Conservation (phyloP, 768 basidiomycete species). For the Coprinopsis marcescibilis region DNA sequence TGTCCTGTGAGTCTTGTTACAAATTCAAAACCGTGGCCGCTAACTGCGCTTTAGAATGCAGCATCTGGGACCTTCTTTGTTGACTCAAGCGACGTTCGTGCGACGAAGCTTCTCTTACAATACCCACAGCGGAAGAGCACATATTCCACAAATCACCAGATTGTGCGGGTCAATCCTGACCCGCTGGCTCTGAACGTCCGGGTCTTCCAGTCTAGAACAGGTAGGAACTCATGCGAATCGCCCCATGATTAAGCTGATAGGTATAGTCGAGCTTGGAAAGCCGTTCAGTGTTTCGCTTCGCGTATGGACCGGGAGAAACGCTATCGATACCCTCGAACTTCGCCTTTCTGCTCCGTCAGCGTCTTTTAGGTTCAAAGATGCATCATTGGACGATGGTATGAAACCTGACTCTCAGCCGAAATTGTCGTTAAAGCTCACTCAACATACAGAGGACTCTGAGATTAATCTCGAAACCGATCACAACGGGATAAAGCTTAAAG, state of each 20-base stretch:
- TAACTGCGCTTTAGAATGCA: constrained; percentile 45
- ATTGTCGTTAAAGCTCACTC: not conserved
- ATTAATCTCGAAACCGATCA: constrained; percentile 32
- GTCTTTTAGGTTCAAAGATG: constrained; percentile 41
- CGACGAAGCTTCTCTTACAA: constrained; percentile 61
- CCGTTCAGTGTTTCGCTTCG: constrained; percentile 47
- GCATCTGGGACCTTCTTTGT: constrained; percentile 63
- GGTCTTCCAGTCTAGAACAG: constrained; percentile 51
- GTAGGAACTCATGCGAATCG: constrained; percentile 23
- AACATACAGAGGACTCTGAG: constrained; percentile 12
- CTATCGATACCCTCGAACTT: constrained; percentile 47
- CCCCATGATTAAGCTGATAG: not conserved
- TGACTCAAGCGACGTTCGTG: constrained; percentile 60
- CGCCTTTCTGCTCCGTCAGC: constrained; percentile 52
- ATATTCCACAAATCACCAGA: constrained; percentile 21
- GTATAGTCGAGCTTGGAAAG: constrained; percentile 60
- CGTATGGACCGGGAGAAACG: constrained; percentile 67
- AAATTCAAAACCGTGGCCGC: not conserved
- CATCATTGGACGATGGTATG: constrained; percentile 32
- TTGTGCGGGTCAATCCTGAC: constrained; percentile 61
- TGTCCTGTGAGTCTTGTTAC: constrained; percentile 56
- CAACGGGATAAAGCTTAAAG: constrained; percentile 38
- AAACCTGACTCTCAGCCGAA: not conserved
- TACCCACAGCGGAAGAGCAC: constrained; percentile 49
- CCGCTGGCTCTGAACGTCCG: constrained; percentile 55